phyloP scores from a whole-genome alignment of 257 asterid species.

The Anisodus acutangulus region DNA sequence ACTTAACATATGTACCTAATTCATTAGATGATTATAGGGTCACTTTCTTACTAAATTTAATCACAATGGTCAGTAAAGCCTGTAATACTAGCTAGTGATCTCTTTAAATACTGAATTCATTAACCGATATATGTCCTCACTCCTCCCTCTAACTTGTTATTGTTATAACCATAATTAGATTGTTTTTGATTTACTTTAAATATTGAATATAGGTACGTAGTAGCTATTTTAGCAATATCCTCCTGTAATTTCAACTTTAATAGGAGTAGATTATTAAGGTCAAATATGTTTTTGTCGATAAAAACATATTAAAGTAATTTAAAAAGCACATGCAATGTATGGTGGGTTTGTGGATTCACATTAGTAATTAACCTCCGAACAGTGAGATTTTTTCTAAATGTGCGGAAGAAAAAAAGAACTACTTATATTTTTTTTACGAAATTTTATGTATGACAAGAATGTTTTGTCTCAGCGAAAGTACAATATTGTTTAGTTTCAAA shows the following conservation, averaged over 20 bases:
- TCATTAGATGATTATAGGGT: too few relatives aligned
- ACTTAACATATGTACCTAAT: too few relatives aligned
- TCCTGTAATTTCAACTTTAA: conserved; percentile 1
- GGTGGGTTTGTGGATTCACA: neutral
- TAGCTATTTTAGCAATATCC: neutral
- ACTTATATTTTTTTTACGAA: neutral
- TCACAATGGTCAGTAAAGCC: too few relatives aligned
- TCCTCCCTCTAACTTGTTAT: too few relatives aligned
- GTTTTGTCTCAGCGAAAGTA: neutral
- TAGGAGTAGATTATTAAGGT: neutral
- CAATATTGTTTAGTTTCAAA: neutral
- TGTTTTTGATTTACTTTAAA: too few relatives aligned
- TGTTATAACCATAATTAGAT: too few relatives aligned
- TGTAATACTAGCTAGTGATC: too few relatives aligned
- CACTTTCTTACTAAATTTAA: too few relatives aligned
- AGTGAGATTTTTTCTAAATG: neutral
- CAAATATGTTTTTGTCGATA: too few relatives aligned
- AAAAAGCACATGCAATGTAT: neutral
- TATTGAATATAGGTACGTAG: too few relatives aligned
- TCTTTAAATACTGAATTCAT: too few relatives aligned
- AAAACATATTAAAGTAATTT: neutral
- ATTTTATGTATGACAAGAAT: neutral
- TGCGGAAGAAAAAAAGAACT: neutral
- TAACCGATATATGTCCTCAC: too few relatives aligned
- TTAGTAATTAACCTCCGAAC: neutral